Evolutionary conservation across 495 filamentous ascomycete species (phyloP), one percentile per base, ranked within the genome.

Genomic region (Aspergillus egyptiacus): DNA sequence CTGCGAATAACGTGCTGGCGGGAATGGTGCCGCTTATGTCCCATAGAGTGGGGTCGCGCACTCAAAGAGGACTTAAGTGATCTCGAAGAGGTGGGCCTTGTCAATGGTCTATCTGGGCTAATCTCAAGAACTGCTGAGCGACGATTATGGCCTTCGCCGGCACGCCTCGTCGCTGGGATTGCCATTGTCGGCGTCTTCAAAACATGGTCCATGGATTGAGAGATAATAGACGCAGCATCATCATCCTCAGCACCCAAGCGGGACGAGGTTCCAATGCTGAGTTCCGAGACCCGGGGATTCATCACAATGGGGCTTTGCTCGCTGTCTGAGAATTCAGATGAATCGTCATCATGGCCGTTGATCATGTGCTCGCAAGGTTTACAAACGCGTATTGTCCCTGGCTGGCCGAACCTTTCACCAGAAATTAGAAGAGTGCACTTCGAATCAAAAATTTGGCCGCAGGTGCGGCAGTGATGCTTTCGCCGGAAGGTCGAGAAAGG

Each of bases 401-500:
- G 79, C 46, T 95, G 87, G n/a, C 89, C 89, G 65, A 97, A 96
- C 24, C 81, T 77, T 45, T 83, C 77, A 3, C 91, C 93, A 11
- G 89, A 80, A 19, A 99, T 86, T 11, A 90, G 77, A 31, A 86
- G 83, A 3, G 94, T 99, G 66, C 94, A 99, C 64, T 95, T 95
- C 1, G 88, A 87, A 67, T 96, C 93, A 61, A 97, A 97, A 31
- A 99, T 99, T 61, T 95, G 94, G 24, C 94, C 94, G 62, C 94
- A 84, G 37, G 77, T 77, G 38, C 94, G 81, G 61, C 94, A 99
- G 60, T 99, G 94, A 67, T 99, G 94, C 60, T 97, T 97, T 47
- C 94, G 80, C 46, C 94, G 79, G 60, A 95, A 97, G 17, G 94
- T 94, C 2, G 89, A 85, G 57, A 99, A 97, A 15, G 87, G 76